A percentile compares a stretch with the other conserved stretches of the same genome.
Evolutionary conservation across 768 basidiomycete species (phyloP).

Genomic region (Trametes maxima): DNA sequence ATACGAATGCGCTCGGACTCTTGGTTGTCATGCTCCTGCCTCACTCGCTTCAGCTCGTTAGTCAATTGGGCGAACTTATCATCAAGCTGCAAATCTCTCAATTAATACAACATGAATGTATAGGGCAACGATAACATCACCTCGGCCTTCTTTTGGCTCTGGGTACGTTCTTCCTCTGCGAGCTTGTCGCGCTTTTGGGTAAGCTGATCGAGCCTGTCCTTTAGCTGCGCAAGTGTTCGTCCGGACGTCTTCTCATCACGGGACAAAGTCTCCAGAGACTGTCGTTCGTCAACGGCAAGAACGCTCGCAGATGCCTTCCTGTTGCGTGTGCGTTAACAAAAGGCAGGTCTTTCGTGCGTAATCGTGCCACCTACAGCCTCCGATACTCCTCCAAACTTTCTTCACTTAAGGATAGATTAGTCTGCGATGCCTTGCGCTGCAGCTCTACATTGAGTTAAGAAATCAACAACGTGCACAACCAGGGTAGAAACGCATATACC

Average conservation of each 20-base stretch:
- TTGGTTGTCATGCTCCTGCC: slow-evolving; percentile 82
- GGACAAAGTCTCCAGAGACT: slow-evolving; percentile 74
- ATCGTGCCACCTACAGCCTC: slow-evolving; percentile 55
- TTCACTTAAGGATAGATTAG: slow-evolving; percentile 78
- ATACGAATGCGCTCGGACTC: slow-evolving; percentile 83
- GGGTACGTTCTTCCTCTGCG: slow-evolving; percentile 51
- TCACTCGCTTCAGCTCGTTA: slow-evolving; percentile 61
- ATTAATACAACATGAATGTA: background rate
- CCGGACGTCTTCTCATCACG: slow-evolving; percentile 80
- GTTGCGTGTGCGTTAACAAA: background rate
- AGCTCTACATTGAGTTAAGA: slow-evolving; percentile 53
- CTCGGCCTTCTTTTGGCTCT: slow-evolving; percentile 58
- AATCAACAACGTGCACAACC: background rate
- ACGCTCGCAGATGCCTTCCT: slow-evolving; percentile 83
- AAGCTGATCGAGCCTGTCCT: slow-evolving; percentile 69
- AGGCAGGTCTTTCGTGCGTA: background rate
- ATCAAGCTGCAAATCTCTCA: slow-evolving; percentile 50
- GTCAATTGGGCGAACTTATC: slow-evolving; percentile 57
- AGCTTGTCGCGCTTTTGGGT: slow-evolving; percentile 59
- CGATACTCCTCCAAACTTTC: slow-evolving; percentile 89
- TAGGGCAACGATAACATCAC: slow-evolving; percentile 37
- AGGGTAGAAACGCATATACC: slow-evolving; percentile 21
- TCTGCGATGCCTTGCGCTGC: slow-evolving; percentile 68
- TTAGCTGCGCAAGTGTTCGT: slow-evolving; percentile 64
- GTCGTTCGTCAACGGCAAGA: slow-evolving; percentile 85